Conservation (phyloP, 352 stramenopile genomes). For the Phytophthora cajani region DNA sequence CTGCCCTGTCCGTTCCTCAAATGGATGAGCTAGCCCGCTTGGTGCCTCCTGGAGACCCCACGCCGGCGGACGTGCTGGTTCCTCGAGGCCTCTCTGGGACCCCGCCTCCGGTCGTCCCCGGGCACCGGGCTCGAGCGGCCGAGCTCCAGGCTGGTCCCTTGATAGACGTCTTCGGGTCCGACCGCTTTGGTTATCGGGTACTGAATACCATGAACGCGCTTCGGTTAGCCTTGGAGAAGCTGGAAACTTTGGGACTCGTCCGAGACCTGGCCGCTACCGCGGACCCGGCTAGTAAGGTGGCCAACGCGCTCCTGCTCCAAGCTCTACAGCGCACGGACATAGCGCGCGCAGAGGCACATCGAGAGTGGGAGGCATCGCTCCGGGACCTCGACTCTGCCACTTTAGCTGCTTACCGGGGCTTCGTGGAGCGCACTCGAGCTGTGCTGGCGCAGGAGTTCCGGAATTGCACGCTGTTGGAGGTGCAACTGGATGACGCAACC, state of each 20-base stretch:
- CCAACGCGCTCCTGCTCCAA: neutral
- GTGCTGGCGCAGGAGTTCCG: too few relatives aligned
- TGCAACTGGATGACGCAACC: too few relatives aligned
- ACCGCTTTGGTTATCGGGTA: neutral
- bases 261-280: neutral
- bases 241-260: neutral
- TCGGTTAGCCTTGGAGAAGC: neutral
- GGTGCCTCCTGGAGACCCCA: neutral
- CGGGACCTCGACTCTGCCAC: too few relatives aligned
- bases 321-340: neutral
- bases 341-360: too few relatives aligned
- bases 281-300: neutral
- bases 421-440: too few relatives aligned
- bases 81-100: neutral
- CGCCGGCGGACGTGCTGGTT: neutral
- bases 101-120: neutral
- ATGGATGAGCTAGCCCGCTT: too few relatives aligned
- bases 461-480: too few relatives aligned
- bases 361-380: too few relatives aligned
- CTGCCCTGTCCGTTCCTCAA: too few relatives aligned
- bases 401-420: too few relatives aligned
- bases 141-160: neutral
- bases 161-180: neutral
- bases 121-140: neutral
- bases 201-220: neutral